phyloP scores from a whole-genome alignment of 1,284 basidiomycete species.

The Cutaneotrichosporon mucoides region DNA sequence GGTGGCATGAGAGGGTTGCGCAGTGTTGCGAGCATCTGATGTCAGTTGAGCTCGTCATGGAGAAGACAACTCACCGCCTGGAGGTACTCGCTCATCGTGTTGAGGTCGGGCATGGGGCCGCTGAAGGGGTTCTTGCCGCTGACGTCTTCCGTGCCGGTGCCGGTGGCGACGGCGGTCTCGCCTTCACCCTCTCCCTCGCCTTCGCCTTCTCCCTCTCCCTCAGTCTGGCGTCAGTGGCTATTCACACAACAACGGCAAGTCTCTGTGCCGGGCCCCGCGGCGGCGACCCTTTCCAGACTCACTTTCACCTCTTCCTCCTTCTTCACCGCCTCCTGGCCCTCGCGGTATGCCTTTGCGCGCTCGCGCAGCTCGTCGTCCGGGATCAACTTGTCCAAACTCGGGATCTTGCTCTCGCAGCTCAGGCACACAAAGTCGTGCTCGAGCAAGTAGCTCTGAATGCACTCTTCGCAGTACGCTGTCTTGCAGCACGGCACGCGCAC shows the following conservation, averaged over 20 bases:
- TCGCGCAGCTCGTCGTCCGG: conserved; percentile 72
- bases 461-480: conserved; percentile 89
- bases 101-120: conserved; percentile 20
- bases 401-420: conserved; percentile 76
- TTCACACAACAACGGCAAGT: background rate
- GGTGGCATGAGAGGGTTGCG: conserved; percentile 30
- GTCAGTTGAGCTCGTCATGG: background rate
- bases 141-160: conserved; percentile 2
- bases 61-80: conserved; percentile 5
- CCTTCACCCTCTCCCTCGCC: background rate
- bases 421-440: conserved; percentile 92
- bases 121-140: conserved; percentile 13
- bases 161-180: background rate
- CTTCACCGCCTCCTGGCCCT: conserved; percentile 73
- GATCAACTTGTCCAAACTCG: conserved; percentile 75
- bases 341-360: conserved; percentile 73
- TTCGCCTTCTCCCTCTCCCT: background rate
- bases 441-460: conserved; percentile 81
- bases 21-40: conserved; percentile 35
- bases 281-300: background rate
- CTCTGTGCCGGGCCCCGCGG: too few species aligned
- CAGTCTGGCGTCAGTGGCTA: conserved; percentile 2
- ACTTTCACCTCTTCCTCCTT: conserved; percentile 51
- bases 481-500: conserved; percentile 88
- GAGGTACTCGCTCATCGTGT: conserved; percentile 17